phyloP scores from a whole-genome alignment of 345 rosid genomes.

The Linum usitatissimum region DNA sequence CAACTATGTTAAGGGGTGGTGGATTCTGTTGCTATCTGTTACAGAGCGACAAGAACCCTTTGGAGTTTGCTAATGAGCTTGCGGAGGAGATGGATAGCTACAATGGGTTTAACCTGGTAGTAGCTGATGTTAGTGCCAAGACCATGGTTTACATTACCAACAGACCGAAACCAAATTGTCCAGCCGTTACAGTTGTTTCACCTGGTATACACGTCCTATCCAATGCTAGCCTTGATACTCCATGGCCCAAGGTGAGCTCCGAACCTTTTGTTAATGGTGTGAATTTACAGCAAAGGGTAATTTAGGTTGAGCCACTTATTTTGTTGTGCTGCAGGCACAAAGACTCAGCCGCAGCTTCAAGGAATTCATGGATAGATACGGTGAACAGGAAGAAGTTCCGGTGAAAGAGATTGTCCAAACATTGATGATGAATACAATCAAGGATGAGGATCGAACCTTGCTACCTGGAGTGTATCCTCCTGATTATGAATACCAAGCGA shows the following conservation, averaged over 20 bases:
- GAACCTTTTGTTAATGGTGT: neutral
- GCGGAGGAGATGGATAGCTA: slow-evolving; percentile 34
- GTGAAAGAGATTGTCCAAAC: slow-evolving; percentile 35
- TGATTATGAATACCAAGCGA: slow-evolving; percentile 31
- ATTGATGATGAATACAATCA: slow-evolving; percentile 48
- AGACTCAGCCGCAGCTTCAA: slow-evolving; percentile 38
- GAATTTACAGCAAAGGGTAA: neutral
- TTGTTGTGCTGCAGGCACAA: slow-evolving; percentile 30
- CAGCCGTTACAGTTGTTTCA: slow-evolving; percentile 36
- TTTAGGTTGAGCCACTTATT: neutral
- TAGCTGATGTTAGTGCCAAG: slow-evolving; percentile 39
- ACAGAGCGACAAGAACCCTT: slow-evolving; percentile 53
- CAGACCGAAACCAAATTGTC: slow-evolving; percentile 29
- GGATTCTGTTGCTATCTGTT: neutral
- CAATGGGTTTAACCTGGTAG: slow-evolving; percentile 62
- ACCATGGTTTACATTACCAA: slow-evolving; percentile 67
- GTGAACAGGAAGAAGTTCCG: slow-evolving; percentile 32
- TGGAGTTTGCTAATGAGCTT: slow-evolving; percentile 50
- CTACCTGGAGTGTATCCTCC: slow-evolving; percentile 35
- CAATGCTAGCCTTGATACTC: slow-evolving; percentile 65
- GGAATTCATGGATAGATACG: slow-evolving; percentile 23
- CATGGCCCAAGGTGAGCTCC: slow-evolving; percentile 68
- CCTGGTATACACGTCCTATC: slow-evolving; percentile 71
- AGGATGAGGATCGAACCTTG: slow-evolving; percentile 28
- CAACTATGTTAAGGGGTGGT: neutral